Conservation (phyloP, 441 rosid genomes). For the Aleurites moluccanus region DNA sequence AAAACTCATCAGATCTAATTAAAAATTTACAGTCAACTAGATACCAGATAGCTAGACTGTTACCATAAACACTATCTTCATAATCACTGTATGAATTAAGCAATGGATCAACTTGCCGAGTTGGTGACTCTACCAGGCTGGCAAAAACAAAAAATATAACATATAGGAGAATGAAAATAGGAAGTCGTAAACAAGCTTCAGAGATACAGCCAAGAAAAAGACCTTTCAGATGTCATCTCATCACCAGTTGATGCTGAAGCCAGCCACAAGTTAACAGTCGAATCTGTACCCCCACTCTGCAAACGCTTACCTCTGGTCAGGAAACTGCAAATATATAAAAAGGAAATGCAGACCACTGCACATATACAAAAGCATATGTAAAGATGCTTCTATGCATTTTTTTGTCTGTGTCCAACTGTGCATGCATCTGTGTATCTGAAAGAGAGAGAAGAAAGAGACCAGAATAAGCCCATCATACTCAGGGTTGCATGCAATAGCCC, state of each 20-base stretch:
- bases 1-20: constrained; percentile 22
- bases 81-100: constrained; percentile 76
- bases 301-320: constrained; percentile 29
- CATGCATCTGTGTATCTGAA: not conserved
- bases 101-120: constrained; percentile 48
- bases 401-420: not conserved
- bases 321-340: constrained; percentile 14
- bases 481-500: constrained; percentile 88
- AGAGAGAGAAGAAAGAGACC: constrained; percentile 49
- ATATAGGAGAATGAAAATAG: constrained; percentile 14
- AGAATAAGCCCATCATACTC: constrained; percentile 78
- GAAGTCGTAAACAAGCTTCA: constrained; percentile 2
- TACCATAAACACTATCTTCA: constrained; percentile 93
- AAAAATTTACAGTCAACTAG: not conserved
- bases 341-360: not conserved
- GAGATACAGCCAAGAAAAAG: constrained; percentile 12
- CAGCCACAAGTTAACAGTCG: constrained; percentile 83
- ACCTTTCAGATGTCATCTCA: constrained; percentile 54
- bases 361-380: not conserved
- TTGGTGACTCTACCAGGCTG: constrained; percentile 55
- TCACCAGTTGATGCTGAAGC: constrained; percentile 50
- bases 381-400: not conserved
- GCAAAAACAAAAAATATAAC: constrained; percentile 15
- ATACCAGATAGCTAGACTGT: constrained; percentile 20
- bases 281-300: constrained; percentile 96